A percentile compares a stretch with the other conserved stretches of the same genome.
Conservation (phyloP, 2,329 filamentous ascomycete species). For the Cercospora berteroae region DNA sequence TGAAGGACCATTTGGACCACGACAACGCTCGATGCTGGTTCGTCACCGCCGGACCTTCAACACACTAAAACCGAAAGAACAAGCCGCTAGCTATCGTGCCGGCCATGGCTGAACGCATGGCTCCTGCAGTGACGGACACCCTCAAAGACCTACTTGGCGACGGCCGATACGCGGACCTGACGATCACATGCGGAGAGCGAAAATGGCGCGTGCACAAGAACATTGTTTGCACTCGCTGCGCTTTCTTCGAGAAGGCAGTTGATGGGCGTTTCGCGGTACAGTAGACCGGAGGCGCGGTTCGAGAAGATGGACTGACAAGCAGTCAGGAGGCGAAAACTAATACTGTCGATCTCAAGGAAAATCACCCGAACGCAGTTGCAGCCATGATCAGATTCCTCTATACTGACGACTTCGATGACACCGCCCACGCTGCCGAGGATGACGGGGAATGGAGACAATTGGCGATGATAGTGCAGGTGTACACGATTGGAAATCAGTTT, state of each 20-base stretch:
- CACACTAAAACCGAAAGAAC: too few relatives aligned
- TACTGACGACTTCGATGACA: slow-evolving; percentile 8
- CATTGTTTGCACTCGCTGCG: too few relatives aligned
- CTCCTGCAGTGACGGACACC: neutral
- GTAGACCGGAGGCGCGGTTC: neutral
- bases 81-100: too few relatives aligned
- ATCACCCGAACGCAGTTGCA: slow-evolving; percentile 8
- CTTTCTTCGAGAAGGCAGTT: too few relatives aligned
- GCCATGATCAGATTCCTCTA: slow-evolving; percentile 14
- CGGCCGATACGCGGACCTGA: slow-evolving; percentile 20
- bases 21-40: too few relatives aligned
- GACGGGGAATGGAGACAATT: neutral
- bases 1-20: too few relatives aligned
- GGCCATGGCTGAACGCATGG: neutral
- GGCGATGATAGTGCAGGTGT: slow-evolving; percentile 1
- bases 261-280: too few relatives aligned
- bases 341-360: neutral
- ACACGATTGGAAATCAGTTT: slow-evolving; percentile 5
- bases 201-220: slow-evolving; percentile 25
- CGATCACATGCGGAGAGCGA: slow-evolving; percentile 24
- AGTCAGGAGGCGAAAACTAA: slow-evolving; percentile 2
- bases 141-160: neutral
- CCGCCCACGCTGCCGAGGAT: neutral
- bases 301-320: neutral
- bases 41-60: too few relatives aligned